Conservation (phyloP, 2,329 filamentous ascomycete species). For the Colletotrichum caudatum region DNA sequence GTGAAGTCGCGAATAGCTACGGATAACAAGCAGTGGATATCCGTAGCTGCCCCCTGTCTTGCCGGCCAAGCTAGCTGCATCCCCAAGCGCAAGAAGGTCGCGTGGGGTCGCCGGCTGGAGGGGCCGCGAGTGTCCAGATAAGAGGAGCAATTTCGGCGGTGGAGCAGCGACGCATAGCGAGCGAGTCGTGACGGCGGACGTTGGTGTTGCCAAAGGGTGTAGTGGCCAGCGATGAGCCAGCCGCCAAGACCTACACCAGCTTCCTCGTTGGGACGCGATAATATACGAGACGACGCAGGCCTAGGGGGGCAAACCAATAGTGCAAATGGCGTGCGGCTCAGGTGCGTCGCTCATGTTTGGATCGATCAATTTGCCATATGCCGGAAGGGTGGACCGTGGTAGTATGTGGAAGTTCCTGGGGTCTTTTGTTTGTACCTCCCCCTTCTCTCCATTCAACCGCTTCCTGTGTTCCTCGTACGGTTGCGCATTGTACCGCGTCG, state of each 20-base stretch:
- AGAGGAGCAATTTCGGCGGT: conserved; percentile 4
- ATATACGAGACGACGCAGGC: conserved; percentile 27
- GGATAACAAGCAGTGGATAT: not conserved
- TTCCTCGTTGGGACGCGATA: conserved; percentile 35
- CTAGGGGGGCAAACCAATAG: conserved; percentile 23
- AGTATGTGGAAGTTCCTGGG: not conserved
- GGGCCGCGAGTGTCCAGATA: conserved; percentile 1
- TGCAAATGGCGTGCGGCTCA: conserved; percentile 28
- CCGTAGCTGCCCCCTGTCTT: conserved; percentile 10
- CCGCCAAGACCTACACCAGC: conserved; percentile 32
- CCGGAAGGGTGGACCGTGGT: not conserved
- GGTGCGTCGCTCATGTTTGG: not conserved
- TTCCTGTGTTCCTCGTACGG: not conserved
- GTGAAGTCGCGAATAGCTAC: conserved; percentile 4
- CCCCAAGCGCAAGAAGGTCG: conserved; percentile 12
- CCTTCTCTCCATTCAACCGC: not conserved
- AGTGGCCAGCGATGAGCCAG: conserved; percentile 4
- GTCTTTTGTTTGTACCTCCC: not conserved
- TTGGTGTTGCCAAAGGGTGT: conserved; percentile 2
- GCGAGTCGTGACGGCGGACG: conserved; percentile 5
- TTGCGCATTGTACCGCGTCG: not conserved
- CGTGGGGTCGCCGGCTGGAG: not conserved
- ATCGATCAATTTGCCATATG: conserved; percentile 15
- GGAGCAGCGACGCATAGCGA: not conserved
- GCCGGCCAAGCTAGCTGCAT: conserved; percentile 18